phyloP scores from a whole-genome alignment of 805 yeast genomes.

The Metschnikowia dekortorum region DNA sequence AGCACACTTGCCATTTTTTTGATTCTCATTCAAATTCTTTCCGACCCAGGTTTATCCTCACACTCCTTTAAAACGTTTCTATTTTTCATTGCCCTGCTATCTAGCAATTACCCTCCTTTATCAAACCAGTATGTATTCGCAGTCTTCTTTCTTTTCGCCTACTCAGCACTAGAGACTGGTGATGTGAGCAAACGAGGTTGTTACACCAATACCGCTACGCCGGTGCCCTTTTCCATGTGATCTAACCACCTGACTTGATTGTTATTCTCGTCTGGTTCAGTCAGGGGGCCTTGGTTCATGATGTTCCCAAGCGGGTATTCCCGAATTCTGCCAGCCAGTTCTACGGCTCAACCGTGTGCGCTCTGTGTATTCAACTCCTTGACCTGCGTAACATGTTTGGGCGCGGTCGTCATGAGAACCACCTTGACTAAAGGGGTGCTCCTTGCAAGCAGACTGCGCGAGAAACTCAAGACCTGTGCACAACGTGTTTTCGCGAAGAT shows the following conservation, averaged over 20 bases:
- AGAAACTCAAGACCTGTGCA: not conserved
- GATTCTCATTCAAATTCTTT: not conserved
- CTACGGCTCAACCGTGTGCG: too few relatives aligned
- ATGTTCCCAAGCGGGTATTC: too few relatives aligned
- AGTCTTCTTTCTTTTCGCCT: not conserved
- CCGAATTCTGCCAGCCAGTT: too few relatives aligned
- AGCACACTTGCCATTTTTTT: not conserved
- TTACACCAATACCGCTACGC: too few relatives aligned
- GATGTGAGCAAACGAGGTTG: not conserved
- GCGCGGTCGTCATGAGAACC: not conserved
- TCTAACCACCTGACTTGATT: too few relatives aligned
- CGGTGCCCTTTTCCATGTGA: too few relatives aligned
- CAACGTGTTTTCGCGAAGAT: not conserved
- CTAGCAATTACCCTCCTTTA: constrained; percentile 3
- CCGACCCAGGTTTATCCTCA: not conserved
- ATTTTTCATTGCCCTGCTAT: constrained; percentile 3
- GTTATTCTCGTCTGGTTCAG: too few relatives aligned
- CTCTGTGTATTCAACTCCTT: too few relatives aligned
- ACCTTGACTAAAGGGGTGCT: not conserved
- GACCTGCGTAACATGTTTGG: not conserved
- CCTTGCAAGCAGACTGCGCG: not conserved
- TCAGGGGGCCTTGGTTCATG: too few relatives aligned
- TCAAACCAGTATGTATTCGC: not conserved
- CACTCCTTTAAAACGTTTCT: not conserved
- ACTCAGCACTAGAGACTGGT: not conserved